A percentile compares a stretch with the other conserved stretches of the same genome.
Evolutionary conservation across 495 filamentous ascomycete genomes (phyloP).

Genomic region (Aspergillus coremiiformis): DNA sequence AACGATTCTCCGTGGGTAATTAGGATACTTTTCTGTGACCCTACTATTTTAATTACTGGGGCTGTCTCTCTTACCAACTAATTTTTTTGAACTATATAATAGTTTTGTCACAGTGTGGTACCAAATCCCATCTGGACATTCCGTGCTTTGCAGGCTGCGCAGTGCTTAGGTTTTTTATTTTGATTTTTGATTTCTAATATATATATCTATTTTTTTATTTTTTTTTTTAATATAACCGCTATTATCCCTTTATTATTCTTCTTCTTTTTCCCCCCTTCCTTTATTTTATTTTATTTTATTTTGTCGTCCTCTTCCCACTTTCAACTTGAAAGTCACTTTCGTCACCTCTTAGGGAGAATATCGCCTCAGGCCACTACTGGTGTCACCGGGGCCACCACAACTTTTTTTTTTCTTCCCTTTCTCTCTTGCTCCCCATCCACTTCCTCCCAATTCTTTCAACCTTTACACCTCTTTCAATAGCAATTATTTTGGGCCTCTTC

Average conservation of each 20-base stretch:
- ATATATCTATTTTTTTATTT: too few relatives aligned
- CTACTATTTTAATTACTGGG: neutral
- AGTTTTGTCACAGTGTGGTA: conserved; percentile 10
- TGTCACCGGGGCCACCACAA: conserved; percentile 13
- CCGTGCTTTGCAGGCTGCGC: conserved; percentile 22
- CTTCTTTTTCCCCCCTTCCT: conserved; percentile 7
- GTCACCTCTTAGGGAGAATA: conserved; percentile 22
- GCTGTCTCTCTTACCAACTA: conserved; percentile 1
- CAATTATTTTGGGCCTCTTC: conserved; percentile 14
- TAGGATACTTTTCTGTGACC: too few relatives aligned
- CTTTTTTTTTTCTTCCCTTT: conserved; percentile 21
- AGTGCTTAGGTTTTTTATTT: too few relatives aligned
- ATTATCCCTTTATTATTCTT: conserved; percentile 7
- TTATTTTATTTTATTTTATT: conserved; percentile 10
- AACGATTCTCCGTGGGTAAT: neutral
- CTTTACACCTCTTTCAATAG: neutral
- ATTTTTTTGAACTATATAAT: conserved; percentile 2
- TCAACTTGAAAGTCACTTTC: conserved; percentile 23
- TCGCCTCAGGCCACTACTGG: conserved; percentile 32
- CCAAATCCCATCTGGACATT: conserved; percentile 21
- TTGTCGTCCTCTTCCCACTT: neutral
- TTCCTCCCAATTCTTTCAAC: conserved; percentile 5
- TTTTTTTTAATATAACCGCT: conserved; percentile 3
- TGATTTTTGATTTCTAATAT: too few relatives aligned
- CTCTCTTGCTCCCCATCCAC: conserved; percentile 5